Conservation (phyloP, 768 basidiomycete genomes). For the Ramaria rubella region DNA sequence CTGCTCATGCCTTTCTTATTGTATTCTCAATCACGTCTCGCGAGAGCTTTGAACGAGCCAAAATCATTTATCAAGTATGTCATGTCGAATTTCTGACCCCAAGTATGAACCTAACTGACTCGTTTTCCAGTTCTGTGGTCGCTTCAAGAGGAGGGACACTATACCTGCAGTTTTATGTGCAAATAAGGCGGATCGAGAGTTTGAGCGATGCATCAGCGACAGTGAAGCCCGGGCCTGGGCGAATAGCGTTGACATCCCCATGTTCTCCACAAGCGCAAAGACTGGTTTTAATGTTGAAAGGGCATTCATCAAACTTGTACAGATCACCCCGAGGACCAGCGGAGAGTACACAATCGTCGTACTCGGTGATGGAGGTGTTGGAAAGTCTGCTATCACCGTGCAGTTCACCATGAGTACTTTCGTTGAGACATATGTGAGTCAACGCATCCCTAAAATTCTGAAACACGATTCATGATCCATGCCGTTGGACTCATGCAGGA, state of each 20-base stretch:
- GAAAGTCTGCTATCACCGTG: background rate
- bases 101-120: background rate
- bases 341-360: background rate
- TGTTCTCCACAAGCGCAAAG: conserved; percentile 1
- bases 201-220: background rate
- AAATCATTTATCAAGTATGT: background rate
- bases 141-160: background rate
- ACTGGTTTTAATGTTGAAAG: background rate
- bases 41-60: background rate
- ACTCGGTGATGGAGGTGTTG: conserved; percentile 5
- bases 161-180: background rate
- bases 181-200: background rate
- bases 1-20: background rate
- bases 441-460: too few species aligned
- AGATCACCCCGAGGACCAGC: background rate
- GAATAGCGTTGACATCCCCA: background rate
- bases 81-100: background rate
- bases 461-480: background rate
- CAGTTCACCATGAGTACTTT: background rate
- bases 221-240: background rate
- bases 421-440: conserved; percentile 3
- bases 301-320: background rate
- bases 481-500: background rate
- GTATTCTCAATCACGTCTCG: background rate
- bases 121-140: background rate